Conservation (phyloP, 352 stramenopile species). For the Globisporangium takayamanum region DNA sequence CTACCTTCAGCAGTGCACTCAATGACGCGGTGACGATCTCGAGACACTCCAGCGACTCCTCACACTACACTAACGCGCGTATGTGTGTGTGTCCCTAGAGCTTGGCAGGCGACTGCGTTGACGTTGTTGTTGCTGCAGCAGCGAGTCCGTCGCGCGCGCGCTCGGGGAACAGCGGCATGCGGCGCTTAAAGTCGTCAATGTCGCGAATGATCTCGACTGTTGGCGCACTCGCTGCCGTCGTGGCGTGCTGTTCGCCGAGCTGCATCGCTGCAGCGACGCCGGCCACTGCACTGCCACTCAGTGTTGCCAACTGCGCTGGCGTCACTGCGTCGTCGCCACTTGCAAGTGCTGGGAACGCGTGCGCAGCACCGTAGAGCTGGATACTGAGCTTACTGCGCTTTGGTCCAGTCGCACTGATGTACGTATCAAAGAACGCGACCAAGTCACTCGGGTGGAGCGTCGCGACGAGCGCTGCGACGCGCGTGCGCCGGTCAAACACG, state of each 20-base stretch:
- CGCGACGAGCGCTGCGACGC: neutral
- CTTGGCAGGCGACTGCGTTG: neutral
- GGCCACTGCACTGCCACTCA: constrained; percentile 4
- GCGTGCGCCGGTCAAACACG: constrained; percentile 47
- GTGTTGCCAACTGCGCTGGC: neutral
- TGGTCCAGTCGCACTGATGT: constrained; percentile 18
- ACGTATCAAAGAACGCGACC: constrained; percentile 62
- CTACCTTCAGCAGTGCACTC: too few species aligned
- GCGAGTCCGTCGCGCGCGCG: constrained; percentile 19
- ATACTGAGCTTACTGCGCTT: constrained; percentile 52
- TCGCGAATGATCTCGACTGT: constrained; percentile 30
- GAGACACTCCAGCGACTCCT: too few species aligned
- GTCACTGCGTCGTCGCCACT: neutral
- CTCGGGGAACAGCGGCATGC: constrained; percentile 65
- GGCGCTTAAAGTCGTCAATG: constrained; percentile 49
- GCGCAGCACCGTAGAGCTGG: constrained; percentile 37
- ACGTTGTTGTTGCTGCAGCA: neutral
- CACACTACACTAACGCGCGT: too few species aligned
- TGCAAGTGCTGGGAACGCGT: constrained; percentile 31
- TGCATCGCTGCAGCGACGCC: constrained; percentile 29
- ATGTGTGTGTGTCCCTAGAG: neutral
- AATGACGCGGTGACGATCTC: too few species aligned
- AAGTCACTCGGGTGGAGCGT: constrained; percentile 43
- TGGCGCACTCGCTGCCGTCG: neutral
- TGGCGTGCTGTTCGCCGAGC: constrained; percentile 14